A percentile compares a stretch with the other conserved stretches of the same genome.
phyloP scores from a whole-genome alignment of 2,329 filamentous ascomycete genomes.

The Hypomyces rosellus region DNA sequence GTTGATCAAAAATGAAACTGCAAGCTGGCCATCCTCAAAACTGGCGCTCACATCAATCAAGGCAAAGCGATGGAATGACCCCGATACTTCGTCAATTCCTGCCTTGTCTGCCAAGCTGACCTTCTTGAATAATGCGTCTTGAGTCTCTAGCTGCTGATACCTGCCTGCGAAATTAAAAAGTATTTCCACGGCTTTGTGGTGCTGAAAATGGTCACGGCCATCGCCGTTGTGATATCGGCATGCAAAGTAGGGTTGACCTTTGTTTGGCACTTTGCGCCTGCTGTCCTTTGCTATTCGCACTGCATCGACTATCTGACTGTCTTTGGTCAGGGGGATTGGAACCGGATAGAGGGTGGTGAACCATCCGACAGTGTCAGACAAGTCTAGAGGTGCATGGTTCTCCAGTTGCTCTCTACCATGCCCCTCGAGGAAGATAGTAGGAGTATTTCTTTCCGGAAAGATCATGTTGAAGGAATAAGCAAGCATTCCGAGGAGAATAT shows the following conservation, averaged over 20 bases:
- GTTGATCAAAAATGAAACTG: not conserved
- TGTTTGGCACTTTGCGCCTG: slow-evolving; percentile 26
- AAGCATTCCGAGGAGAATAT: slow-evolving; percentile 31
- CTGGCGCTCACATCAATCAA: not conserved
- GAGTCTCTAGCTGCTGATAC: slow-evolving; percentile 37
- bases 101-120: not conserved
- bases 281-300: slow-evolving; percentile 28
- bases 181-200: slow-evolving; percentile 37
- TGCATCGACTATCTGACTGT: slow-evolving; percentile 6
- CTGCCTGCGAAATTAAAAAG: slow-evolving; percentile 42
- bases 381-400: slow-evolving; percentile 23
- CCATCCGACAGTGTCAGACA: slow-evolving; percentile 38
- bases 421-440: slow-evolving; percentile 33
- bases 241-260: slow-evolving; percentile 19
- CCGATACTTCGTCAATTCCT: not conserved
- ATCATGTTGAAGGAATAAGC: slow-evolving; percentile 26
- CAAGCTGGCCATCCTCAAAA: not conserved
- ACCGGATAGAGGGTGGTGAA: slow-evolving; percentile 39
- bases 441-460: slow-evolving; percentile 28
- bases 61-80: not conserved
- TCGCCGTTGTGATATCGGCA: slow-evolving; percentile 2
- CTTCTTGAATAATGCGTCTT: slow-evolving; percentile 15
- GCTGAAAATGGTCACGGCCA: slow-evolving; percentile 23
- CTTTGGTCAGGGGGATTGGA: slow-evolving; percentile 9
- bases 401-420: slow-evolving; percentile 35